Conservation (phyloP, 2,329 filamentous ascomycete species). For the Colletotrichum cuscutae region DNA sequence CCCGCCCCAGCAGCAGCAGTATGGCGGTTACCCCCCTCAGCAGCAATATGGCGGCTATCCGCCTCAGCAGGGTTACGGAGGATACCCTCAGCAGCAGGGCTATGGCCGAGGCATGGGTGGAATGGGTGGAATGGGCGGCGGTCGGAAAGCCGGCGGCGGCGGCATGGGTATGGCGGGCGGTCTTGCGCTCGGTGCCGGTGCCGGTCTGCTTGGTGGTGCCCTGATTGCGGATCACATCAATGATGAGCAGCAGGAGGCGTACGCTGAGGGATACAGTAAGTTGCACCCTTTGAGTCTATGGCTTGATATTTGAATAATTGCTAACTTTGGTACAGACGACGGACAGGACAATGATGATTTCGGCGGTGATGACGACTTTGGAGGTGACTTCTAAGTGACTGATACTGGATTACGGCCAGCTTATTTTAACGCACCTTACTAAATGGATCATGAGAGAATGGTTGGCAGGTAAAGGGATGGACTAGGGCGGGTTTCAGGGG, state of each 20-base stretch:
- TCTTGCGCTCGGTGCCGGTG: slow-evolving; percentile 81
- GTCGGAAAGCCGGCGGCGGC: slow-evolving; percentile 45
- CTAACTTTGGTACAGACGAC: slow-evolving; percentile 36
- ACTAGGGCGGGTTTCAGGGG: background rate
- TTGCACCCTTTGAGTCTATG: background rate
- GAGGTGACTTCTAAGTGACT: slow-evolving; percentile 51
- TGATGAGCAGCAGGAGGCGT: slow-evolving; percentile 68
- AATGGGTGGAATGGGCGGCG: slow-evolving; percentile 51
- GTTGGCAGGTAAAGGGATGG: background rate
- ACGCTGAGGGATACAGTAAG: slow-evolving; percentile 56
- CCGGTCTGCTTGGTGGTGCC: slow-evolving; percentile 82
- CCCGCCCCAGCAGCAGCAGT: slow-evolving; percentile 40
- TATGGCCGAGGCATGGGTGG: slow-evolving; percentile 40
- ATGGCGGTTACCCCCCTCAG: slow-evolving; percentile 39
- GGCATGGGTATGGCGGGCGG: slow-evolving; percentile 74
- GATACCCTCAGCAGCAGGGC: slow-evolving; percentile 48
- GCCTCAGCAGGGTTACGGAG: slow-evolving; percentile 49
- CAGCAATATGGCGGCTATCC: slow-evolving; percentile 43
- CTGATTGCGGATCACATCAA: slow-evolving; percentile 76
- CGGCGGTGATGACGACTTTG: slow-evolving; percentile 44
- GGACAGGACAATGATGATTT: slow-evolving; percentile 38
- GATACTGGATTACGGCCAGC: too few relatives aligned
- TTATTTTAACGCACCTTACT: background rate
- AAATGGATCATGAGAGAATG: background rate
- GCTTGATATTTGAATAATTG: background rate